Evolutionary conservation across 2,329 filamentous ascomycete genomes (phyloP), one percentile per base, ranked within the genome.

Genomic region (Penicillium olsonii): DNA sequence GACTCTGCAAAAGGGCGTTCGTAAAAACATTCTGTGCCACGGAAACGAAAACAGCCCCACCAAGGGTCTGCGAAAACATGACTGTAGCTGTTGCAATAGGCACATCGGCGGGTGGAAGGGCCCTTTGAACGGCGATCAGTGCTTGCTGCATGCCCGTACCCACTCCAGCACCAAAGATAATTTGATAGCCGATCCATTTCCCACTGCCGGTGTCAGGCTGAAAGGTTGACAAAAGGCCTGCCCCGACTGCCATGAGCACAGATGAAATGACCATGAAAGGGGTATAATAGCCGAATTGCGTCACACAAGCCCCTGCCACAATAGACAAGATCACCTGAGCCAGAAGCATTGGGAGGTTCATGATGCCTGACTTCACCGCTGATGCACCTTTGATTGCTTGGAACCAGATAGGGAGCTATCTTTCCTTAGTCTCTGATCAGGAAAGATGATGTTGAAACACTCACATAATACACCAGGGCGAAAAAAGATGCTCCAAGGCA

Each of bases 61-160:
- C 67, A 24, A 71, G 64, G 5, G 57, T 66, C 33, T 68, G 65
- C 42, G 56, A 52, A 52, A 72, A 71, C 34, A 69, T 61, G 29
- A 69, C 62, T 37, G 66, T 42, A 11, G 65, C 61, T 11, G 68
- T 71, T 12, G 62, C 67, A 22, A 61, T 62, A 2, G 68, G 63
- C 15, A 72, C 48, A n/a, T 31, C 29, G 12, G 5, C n/a, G 14
- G 4, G 12, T 2, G 5, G 12, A 31, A 31, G 29, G 12, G n/a
- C 29, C n/a, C 12, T 31, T n/a, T 31, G 29, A n/a, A 31, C 29
- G 12, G 29, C 29, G n/a, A 31, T 31, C 14, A n/a, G 14, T 4
- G 29, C 12, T 11, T n/a, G 29, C 29, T 31, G 12, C 4, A 31
- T 11, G 7, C 29, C 29, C 5, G n/a, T 31, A n/a, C 29, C 29